Evolutionary conservation across 129 eudicot species (phyloP), one percentile per base, ranked within the genome.

Genomic region (Apium graveolens): DNA sequence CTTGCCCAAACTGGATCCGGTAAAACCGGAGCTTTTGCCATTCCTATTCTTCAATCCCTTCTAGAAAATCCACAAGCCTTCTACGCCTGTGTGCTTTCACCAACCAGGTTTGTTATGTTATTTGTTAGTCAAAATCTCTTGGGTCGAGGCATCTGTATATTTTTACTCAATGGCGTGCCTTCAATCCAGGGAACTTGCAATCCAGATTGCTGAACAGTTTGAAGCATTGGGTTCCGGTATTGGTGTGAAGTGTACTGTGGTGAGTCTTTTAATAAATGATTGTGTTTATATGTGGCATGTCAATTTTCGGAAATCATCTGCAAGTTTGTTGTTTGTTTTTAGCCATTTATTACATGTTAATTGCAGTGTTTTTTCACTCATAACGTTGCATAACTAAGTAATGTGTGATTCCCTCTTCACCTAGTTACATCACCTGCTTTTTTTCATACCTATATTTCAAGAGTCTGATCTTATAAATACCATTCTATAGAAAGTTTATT

Each of bases 1-100:
- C 90, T 95, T 65, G 99, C 99, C 29, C 97, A 95, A 77, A 92
- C 99, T n/a, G 97, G 99, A 73, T 95, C 99, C 5, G 97, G 97
- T 60, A 95, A 95, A 87, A 95, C 99, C 13, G 97, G 97, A 42
- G 99, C 99, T 20, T 92, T 90, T 82, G 99, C 99, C 16, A 79
- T 92, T 79, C 99, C 97, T 2, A 92, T 95, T 20, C 82, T 92
- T 14, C 97, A 95, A 78, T 78, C 94, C 0, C 83, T 92, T 35
- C 53, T 92, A 55, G 88, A 83, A 24, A 68, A 89, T 41, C 91
- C 87, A 1, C 88, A 84, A 17, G 84, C 97, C 0, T 95, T 95
- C 78, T 95, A 90, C 66, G 94, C 96, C 0, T 92, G 96, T 42
- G 96, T 92, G 69, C 96, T 92, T 42, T 90, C 99, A 35, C 99